phyloP scores from a whole-genome alignment of 78 protist species.

The Tieghemostelium lacteum region DNA sequence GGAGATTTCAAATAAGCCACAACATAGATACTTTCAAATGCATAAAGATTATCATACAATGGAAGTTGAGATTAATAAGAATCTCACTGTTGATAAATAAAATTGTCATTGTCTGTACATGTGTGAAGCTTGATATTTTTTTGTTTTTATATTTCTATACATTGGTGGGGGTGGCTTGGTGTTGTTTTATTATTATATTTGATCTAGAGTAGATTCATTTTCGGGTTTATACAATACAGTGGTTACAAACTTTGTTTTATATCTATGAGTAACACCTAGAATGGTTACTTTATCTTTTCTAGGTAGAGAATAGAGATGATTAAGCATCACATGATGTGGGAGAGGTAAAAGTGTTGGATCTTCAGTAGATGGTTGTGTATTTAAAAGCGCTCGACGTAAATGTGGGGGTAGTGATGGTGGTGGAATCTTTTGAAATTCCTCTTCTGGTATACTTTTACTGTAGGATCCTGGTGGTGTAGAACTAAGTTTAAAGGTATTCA shows the following conservation, averaged over 20 bases:
- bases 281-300: conserved; percentile 82
- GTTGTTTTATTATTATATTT: no score
- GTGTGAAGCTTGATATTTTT: no score
- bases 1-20: background rate
- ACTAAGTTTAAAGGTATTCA: conserved; percentile 59
- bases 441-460: conserved; percentile 77
- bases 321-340: conserved; percentile 95
- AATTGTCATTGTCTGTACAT: no score
- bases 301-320: conserved; percentile 89
- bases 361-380: conserved; percentile 81
- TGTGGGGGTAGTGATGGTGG: conserved; percentile 95
- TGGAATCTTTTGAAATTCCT: conserved; percentile 75
- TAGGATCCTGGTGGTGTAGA: conserved; percentile 85
- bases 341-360: conserved; percentile 93
- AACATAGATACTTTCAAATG: background rate
- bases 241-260: conserved; percentile 89
- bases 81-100: no score
- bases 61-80: no score
- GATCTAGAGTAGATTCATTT: conserved; percentile 28
- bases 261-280: conserved; percentile 89
- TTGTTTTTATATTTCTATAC: no score
- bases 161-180: no score
- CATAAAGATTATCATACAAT: no score
- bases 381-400: conserved; percentile 85
- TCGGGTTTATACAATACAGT: conserved; percentile 88